Percentiles rank a stretch among this genome's conserved stretches.
Conservation (phyloP, 371 early-diverging fungal genomes). For the Mortierella sp. region DNA sequence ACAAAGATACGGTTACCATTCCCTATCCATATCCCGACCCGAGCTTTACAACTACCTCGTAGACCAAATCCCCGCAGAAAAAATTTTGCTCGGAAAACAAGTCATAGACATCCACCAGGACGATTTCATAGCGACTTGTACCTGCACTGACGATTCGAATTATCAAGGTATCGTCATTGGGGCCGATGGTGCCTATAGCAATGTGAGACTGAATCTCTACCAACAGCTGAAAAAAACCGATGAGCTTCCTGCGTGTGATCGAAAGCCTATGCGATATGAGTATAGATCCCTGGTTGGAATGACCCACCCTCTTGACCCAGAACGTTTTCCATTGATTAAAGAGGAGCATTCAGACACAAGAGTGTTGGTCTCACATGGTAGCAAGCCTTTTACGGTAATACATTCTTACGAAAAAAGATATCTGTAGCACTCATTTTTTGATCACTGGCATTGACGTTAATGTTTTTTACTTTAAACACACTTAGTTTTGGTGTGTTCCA, state of each 20-base stretch:
- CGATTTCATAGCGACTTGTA: constrained; percentile 7
- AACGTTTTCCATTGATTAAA: constrained; percentile 12
- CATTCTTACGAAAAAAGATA: background rate
- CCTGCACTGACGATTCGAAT: constrained; percentile 32
- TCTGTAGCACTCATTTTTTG: no score
- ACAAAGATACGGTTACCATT: constrained; percentile 29
- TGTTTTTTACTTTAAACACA: background rate
- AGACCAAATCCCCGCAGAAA: constrained; percentile 24
- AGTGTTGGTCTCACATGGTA: constrained; percentile 26
- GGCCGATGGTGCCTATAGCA: constrained; percentile 45
- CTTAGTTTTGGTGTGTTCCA: constrained; percentile 49
- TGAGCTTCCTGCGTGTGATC: constrained; percentile 4
- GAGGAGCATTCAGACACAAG: constrained; percentile 19
- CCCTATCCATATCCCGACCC: constrained; percentile 35
- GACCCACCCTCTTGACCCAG: constrained; percentile 36
- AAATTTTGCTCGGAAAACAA: constrained; percentile 30
- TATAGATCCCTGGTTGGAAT: constrained; percentile 32
- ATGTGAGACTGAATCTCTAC: constrained; percentile 33
- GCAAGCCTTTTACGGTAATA: constrained; percentile 31
- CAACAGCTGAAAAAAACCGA: constrained; percentile 22
- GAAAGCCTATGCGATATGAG: constrained; percentile 17
- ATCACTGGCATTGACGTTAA: no score
- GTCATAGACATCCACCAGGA: constrained; percentile 22
- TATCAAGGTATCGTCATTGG: constrained; percentile 43
- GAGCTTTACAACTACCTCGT: constrained; percentile 45